A percentile compares a stretch with the other conserved stretches of the same genome.
Evolutionary conservation across 2,329 filamentous ascomycete species (phyloP).

Genomic region (Venturia nashicola): DNA sequence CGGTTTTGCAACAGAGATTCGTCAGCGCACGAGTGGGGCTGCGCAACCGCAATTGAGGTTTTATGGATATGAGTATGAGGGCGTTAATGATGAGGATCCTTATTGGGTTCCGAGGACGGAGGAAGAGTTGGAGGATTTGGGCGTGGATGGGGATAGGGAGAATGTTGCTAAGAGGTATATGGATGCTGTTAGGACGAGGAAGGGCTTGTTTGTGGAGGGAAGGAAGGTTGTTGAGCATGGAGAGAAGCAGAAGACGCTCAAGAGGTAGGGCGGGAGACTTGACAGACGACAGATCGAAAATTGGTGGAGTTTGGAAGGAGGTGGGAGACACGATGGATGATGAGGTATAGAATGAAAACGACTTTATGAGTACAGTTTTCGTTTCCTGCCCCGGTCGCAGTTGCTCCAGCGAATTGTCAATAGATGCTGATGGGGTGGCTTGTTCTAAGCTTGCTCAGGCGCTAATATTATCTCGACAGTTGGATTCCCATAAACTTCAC

Average conservation of each 20-base stretch:
- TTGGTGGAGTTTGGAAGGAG: no score
- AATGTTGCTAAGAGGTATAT: constrained; percentile 96
- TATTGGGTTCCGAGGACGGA: constrained; percentile 97
- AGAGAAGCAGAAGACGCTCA: constrained; percentile 77
- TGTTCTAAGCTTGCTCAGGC: no score
- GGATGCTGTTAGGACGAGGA: constrained; percentile 73
- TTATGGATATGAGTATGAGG: constrained; percentile 59
- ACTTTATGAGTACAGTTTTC: no score
- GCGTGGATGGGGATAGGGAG: constrained; percentile 84
- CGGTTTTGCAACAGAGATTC: constrained; percentile 91
- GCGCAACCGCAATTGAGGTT: constrained; percentile 91
- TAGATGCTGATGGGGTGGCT: no score
- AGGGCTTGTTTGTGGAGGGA: constrained; percentile 76
- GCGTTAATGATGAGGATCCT: constrained; percentile 45
- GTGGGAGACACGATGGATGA: no score
- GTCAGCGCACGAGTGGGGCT: constrained; percentile 81
- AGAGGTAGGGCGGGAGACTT: constrained; percentile 23
- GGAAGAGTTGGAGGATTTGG: constrained; percentile 90
- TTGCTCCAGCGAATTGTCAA: no score
- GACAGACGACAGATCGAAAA: no score
- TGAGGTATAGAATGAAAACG: no score
- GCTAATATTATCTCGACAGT: no score
- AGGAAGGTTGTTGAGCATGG: constrained; percentile 63
- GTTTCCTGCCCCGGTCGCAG: no score
- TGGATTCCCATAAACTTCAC: no score